phyloP scores from a whole-genome alignment of 345 rosid genomes.

The Durio zibethinus region DNA sequence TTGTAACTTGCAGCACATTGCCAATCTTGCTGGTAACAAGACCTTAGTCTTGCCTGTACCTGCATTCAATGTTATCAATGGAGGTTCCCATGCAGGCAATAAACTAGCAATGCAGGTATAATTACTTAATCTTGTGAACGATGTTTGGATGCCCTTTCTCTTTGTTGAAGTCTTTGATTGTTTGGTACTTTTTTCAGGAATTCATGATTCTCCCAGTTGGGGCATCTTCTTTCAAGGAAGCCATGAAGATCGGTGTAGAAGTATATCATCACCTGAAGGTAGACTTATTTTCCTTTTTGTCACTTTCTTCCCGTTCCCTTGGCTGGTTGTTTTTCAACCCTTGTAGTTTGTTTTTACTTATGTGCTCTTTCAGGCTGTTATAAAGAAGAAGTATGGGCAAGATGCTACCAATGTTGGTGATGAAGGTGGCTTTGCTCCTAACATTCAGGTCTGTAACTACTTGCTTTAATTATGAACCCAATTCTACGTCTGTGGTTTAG shows the following conservation, averaged over 20 bases:
- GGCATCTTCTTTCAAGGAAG: constrained; percentile 67
- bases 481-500: neutral
- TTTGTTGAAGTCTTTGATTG: constrained; percentile 1
- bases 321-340: neutral
- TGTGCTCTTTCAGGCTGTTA: constrained; percentile 38
- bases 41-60: constrained; percentile 64
- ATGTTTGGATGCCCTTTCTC: neutral
- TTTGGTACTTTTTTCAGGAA: constrained; percentile 38
- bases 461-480: neutral
- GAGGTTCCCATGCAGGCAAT: constrained; percentile 71
- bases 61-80: constrained; percentile 69
- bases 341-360: constrained; percentile 1
- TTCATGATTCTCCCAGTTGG: constrained; percentile 69
- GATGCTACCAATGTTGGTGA: constrained; percentile 69
- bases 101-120: constrained; percentile 67
- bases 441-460: constrained; percentile 41
- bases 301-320: neutral
- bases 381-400: constrained; percentile 64
- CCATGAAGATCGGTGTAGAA: constrained; percentile 80
- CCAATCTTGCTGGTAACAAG: constrained; percentile 64
- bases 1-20: constrained; percentile 54
- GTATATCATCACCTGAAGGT: constrained; percentile 71
- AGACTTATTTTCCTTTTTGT: neutral
- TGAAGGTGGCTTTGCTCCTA: constrained; percentile 67
- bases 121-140: neutral